Conservation (phyloP, 148 eudicot genomes). For the Vaccinium myrtillus region DNA sequence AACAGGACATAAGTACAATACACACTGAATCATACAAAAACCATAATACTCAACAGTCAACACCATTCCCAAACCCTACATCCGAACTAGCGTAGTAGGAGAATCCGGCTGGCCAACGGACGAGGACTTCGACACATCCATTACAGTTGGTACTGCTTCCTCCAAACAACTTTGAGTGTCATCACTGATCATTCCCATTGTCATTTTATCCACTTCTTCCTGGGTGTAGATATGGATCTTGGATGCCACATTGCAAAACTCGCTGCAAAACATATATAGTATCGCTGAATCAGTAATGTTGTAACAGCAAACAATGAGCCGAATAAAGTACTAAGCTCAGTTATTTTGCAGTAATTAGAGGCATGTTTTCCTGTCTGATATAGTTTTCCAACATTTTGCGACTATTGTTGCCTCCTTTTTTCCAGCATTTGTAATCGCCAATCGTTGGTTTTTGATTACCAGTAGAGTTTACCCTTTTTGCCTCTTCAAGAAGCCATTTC, state of each 20-base stretch:
- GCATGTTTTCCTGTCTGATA: not conserved
- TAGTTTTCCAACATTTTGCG: not conserved
- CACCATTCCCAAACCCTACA: conserved; percentile 23
- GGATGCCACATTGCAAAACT: conserved; percentile 67
- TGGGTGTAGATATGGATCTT: conserved; percentile 85
- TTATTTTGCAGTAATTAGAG: not conserved
- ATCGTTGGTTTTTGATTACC: not conserved
- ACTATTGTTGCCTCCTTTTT: not conserved
- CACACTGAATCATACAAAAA: not conserved
- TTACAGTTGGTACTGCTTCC: conserved; percentile 47
- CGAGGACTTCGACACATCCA: conserved; percentile 67
- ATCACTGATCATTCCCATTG: conserved; percentile 52
- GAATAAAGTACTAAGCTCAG: not conserved
- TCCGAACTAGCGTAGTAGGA: conserved; percentile 38
- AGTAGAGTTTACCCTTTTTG: not conserved
- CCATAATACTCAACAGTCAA: not conserved
- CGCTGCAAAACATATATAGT: conserved; percentile 44
- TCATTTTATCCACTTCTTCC: conserved; percentile 89
- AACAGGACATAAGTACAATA: not conserved
- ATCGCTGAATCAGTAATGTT: not conserved
- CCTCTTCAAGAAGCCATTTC: not conserved
- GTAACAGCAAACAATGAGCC: not conserved
- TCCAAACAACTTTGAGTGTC: conserved; percentile 87
- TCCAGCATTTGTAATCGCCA: not conserved
- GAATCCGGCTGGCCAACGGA: conserved; percentile 63